Conservation (phyloP, 345 rosid species). For the Sonneratia caseolaris region DNA sequence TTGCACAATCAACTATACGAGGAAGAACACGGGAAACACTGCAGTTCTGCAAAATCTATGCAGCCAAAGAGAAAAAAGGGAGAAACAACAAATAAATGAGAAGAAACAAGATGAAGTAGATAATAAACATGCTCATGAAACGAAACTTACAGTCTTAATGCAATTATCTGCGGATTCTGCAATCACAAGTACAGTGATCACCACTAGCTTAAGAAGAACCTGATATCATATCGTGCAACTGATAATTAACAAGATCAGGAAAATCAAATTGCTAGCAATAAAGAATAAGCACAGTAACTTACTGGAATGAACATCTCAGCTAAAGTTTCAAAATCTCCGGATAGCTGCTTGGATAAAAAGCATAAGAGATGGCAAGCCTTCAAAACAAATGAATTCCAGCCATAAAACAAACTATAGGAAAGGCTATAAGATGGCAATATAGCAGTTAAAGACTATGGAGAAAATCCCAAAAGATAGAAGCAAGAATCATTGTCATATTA, state of each 20-base stretch:
- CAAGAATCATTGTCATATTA: not conserved
- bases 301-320: conserved; percentile 92
- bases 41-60: conserved; percentile 87
- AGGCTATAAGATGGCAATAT: not conserved
- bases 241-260: conserved; percentile 1
- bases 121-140: not conserved
- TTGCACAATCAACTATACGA: conserved; percentile 78
- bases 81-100: conserved; percentile 1
- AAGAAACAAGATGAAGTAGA: conserved; percentile 3
- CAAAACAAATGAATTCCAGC: conserved; percentile 5
- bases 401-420: not conserved
- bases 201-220: conserved; percentile 99
- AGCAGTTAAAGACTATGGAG: not conserved
- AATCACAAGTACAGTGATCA: conserved; percentile 98
- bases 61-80: conserved; percentile 17
- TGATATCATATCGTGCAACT: conserved; percentile 15
- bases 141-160: conserved; percentile 67
- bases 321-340: conserved; percentile 91
- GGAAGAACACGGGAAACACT: conserved; percentile 88
- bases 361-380: conserved; percentile 90
- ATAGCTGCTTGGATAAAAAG: conserved; percentile 87
- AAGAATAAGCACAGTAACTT: conserved; percentile 21
- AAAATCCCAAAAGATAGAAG: not conserved
- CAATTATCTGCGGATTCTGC: conserved; percentile 99
- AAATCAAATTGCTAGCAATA: not conserved